Conservation (phyloP, 495 filamentous ascomycete genomes). For the Xylaria sp. region DNA sequence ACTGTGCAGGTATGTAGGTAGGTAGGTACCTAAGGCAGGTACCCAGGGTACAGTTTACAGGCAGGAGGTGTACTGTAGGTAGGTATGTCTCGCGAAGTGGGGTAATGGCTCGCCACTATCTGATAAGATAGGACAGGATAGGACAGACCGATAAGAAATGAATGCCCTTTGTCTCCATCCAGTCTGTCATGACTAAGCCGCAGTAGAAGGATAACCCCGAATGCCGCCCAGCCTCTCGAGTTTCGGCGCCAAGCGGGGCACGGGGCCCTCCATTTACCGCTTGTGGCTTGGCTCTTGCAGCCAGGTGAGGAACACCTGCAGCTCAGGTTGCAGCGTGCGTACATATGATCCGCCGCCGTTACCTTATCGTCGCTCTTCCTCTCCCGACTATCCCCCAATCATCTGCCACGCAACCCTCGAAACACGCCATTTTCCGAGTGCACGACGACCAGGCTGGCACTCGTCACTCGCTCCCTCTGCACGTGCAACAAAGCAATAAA, state of each 20-base stretch:
- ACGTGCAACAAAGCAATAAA: not conserved
- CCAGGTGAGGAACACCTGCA: not conserved
- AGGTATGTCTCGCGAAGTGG: not conserved
- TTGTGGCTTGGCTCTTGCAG: conserved; percentile 9
- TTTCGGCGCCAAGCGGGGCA: not conserved
- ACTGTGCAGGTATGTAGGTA: no score
- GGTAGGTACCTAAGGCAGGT: not conserved
- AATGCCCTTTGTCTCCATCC: no score
- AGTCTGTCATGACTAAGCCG: conserved; percentile 11
- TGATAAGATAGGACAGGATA: conserved; percentile 17
- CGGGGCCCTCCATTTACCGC: not conserved
- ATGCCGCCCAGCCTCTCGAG: not conserved
- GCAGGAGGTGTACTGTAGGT: no score
- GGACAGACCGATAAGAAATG: conserved; percentile 10
- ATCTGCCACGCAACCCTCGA: not conserved
- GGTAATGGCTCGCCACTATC: not conserved
- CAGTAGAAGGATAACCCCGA: conserved; percentile 1
- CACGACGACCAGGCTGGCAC: conserved; percentile 1
- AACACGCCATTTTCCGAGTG: not conserved
- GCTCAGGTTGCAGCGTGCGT: not conserved
- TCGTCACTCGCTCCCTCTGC: conserved; percentile 5
- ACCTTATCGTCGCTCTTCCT: not conserved
- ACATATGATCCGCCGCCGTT: conserved; percentile 6
- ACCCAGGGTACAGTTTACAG: not conserved
- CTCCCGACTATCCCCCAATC: not conserved